Percentiles rank a stretch among this genome's conserved stretches.
Conservation (phyloP, 164 flowering plant genomes). For the Nelumbo lutea region DNA sequence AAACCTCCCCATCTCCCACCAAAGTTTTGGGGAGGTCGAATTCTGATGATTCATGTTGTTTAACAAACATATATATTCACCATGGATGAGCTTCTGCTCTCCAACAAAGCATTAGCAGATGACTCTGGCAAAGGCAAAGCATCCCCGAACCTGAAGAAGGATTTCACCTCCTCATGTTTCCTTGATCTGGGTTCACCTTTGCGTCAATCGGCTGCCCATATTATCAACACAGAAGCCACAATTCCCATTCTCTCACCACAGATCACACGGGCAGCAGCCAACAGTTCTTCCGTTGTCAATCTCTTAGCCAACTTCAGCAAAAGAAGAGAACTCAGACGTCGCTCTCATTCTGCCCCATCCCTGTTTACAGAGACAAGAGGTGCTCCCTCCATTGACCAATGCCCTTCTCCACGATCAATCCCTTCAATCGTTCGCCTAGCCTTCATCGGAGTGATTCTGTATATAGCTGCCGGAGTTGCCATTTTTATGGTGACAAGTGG, state of each 20-base stretch:
- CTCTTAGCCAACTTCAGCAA: slow-evolving; percentile 35
- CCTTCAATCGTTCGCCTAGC: slow-evolving; percentile 43
- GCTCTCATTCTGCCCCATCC: slow-evolving; percentile 51
- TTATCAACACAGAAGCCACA: slow-evolving; percentile 14
- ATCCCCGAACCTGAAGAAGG: background rate
- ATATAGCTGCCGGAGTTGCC: slow-evolving; percentile 22
- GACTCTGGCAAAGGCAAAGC: background rate
- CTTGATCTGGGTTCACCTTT: slow-evolving; percentile 14
- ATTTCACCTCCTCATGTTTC: background rate
- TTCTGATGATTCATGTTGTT: background rate
- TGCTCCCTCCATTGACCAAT: slow-evolving; percentile 11
- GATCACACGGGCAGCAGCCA: slow-evolving; percentile 14
- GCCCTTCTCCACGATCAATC: slow-evolving; percentile 17
- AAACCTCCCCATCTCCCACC: background rate
- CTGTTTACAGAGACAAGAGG: slow-evolving; percentile 28
- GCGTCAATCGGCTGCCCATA: slow-evolving; percentile 22
- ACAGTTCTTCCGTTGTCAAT: slow-evolving; percentile 24
- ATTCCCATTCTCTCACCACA: slow-evolving; percentile 17
- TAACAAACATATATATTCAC: background rate
- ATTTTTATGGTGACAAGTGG: slow-evolving; percentile 21
- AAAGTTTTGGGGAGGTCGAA: too few relatives aligned
- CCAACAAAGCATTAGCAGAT: background rate
- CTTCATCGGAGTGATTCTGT: slow-evolving; percentile 33
- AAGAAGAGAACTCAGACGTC: slow-evolving; percentile 18
- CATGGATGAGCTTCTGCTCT: slow-evolving; percentile 24